These are phyloP conservation scores for Trametes coccinea DNA, from an alignment of 768 basidiomycete genomes.

Conservation along the genomic window DNA sequence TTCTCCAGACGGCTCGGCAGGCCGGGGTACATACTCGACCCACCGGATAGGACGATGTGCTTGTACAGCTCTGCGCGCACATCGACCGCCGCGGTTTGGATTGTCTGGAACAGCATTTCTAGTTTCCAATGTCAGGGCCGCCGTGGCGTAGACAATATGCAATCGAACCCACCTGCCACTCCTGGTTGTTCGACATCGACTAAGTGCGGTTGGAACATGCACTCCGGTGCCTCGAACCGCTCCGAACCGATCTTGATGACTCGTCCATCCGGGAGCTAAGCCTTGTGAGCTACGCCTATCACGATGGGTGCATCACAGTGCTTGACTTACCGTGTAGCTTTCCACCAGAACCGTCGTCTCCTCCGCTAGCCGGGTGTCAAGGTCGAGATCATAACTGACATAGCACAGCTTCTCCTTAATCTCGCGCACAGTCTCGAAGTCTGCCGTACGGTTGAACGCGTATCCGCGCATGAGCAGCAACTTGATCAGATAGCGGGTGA, in stretches of 20 bases:
- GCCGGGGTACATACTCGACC: constrained; percentile 98
- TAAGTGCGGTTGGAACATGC: constrained; percentile 99
- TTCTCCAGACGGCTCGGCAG: constrained; percentile 96
- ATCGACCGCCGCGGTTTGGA: constrained; percentile 90
- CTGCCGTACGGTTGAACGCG: constrained; percentile 98
- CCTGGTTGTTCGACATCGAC: constrained; percentile 97
- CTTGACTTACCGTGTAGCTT: constrained; percentile 78
- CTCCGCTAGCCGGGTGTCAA: constrained; percentile 89
- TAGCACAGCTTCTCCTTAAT: constrained; percentile 99
- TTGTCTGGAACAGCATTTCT: constrained; percentile 98
- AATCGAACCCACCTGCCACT: constrained; percentile 67
- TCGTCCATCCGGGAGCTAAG: constrained; percentile 90
- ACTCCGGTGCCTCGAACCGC: constrained; percentile 98
- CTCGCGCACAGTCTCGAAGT: constrained; percentile 98
- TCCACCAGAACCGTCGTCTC: constrained; percentile 97
- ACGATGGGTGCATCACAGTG: not conserved
- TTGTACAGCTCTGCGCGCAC: constrained; percentile 91
- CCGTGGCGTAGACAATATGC: not conserved
- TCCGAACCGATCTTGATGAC: constrained; percentile 97
- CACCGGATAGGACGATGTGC: constrained; percentile 96
- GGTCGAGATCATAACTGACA: constrained; percentile 94
- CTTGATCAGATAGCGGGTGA: constrained; percentile 98
- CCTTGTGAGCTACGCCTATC: not conserved
- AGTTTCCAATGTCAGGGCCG: not conserved
- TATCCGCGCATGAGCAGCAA: constrained; percentile 99